phyloP scores from a whole-genome alignment of 1,139 yeast species.

The Taiozyma onychis region DNA sequence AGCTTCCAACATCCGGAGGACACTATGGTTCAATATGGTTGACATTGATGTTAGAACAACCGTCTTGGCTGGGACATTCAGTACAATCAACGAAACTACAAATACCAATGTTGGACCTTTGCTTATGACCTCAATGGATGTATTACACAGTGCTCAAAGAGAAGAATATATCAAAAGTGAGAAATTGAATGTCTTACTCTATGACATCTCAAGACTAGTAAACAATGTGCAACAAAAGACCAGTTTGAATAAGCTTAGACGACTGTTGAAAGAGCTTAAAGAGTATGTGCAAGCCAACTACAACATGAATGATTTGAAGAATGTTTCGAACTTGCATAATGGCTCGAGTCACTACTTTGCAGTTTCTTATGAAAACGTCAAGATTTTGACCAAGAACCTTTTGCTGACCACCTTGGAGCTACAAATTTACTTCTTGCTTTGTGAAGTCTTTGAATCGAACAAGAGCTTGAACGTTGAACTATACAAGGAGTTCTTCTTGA shows the following conservation, averaged over 20 bases:
- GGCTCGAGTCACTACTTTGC: constrained; percentile 8
- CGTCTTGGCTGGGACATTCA: constrained; percentile 10
- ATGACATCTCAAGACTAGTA: constrained; percentile 5
- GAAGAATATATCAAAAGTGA: constrained; percentile 6
- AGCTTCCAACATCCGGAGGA: constrained; percentile 13
- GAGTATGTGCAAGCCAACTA: constrained; percentile 8
- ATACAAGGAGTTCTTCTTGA: constrained; percentile 7
- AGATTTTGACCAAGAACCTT: constrained; percentile 6
- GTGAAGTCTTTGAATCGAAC: constrained; percentile 12
- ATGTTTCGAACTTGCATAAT: neutral
- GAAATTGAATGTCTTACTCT: constrained; percentile 5
- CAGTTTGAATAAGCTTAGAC: constrained; percentile 4
- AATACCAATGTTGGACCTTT: constrained; percentile 12
- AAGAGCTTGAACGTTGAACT: constrained; percentile 4
- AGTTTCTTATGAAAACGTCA: constrained; percentile 7
- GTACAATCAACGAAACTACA: constrained; percentile 8
- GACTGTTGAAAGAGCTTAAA: constrained; percentile 6
- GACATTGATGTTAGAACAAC: constrained; percentile 9
- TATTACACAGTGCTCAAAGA: constrained; percentile 9
- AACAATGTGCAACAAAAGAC: constrained; percentile 10
- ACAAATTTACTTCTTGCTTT: constrained; percentile 7
- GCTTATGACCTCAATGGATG: constrained; percentile 8
- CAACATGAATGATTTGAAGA: constrained; percentile 4
- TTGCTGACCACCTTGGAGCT: constrained; percentile 9
- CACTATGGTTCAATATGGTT: constrained; percentile 14